Conservation (phyloP, 495 filamentous ascomycete genomes). For the Aspergillus egyptiacus region DNA sequence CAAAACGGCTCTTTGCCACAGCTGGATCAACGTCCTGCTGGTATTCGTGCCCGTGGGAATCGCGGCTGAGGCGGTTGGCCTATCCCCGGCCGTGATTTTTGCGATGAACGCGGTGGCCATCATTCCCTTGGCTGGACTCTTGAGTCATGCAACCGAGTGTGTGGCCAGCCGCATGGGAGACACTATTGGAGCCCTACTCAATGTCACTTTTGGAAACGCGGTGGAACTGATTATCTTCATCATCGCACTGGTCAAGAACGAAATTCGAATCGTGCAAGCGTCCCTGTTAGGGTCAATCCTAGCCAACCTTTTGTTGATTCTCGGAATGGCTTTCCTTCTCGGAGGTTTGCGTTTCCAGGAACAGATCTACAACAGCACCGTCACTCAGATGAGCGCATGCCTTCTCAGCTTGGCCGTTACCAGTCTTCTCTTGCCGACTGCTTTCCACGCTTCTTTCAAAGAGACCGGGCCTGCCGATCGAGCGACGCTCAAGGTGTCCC, state of each 20-base stretch:
- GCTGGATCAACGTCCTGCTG: slow-evolving; percentile 73
- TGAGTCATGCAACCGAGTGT: slow-evolving; percentile 76
- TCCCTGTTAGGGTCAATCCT: slow-evolving; percentile 84
- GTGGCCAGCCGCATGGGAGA: slow-evolving; percentile 73
- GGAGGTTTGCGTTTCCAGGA: slow-evolving; percentile 84
- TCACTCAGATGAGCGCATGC: slow-evolving; percentile 93
- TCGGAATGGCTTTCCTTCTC: slow-evolving; percentile 84
- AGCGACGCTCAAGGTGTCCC: slow-evolving; percentile 73
- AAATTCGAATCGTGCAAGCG: slow-evolving; percentile 86
- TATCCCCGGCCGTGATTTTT: slow-evolving; percentile 55
- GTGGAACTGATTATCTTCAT: slow-evolving; percentile 79
- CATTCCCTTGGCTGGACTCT: slow-evolving; percentile 72
- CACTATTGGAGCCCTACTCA: slow-evolving; percentile 73
- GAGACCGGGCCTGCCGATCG: slow-evolving; percentile 54
- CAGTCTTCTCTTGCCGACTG: slow-evolving; percentile 79
- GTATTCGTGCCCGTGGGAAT: slow-evolving; percentile 80
- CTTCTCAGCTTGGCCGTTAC: slow-evolving; percentile 83
- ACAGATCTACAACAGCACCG: slow-evolving; percentile 92
- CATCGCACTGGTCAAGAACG: slow-evolving; percentile 46
- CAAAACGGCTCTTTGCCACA: slow-evolving; percentile 42
- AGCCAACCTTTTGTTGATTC: slow-evolving; percentile 78
- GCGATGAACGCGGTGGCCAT: slow-evolving; percentile 80
- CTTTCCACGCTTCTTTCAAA: slow-evolving; percentile 83
- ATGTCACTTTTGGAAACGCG: slow-evolving; percentile 85
- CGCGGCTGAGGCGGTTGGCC: slow-evolving; percentile 47